These are phyloP conservation scores for Stephanocyclus meneghinianus DNA, from an alignment of 352 stramenopile genomes.

Conservation along the genomic window DNA sequence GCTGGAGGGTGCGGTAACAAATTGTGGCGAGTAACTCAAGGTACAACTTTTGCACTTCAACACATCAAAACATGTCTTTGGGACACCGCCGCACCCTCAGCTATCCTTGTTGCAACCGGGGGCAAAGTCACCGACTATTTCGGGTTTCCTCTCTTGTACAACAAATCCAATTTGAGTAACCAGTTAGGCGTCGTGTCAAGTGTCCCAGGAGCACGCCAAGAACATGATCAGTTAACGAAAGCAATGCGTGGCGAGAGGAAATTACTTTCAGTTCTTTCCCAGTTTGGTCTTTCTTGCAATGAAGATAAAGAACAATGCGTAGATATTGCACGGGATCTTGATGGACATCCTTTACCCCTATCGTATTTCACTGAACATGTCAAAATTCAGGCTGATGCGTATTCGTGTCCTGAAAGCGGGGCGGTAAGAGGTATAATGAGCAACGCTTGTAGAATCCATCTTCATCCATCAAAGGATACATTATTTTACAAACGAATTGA, in stretches of 20 bases:
- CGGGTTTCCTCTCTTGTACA: slow-evolving; percentile 57
- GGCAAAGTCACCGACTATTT: slow-evolving; percentile 69
- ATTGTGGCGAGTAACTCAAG: slow-evolving; percentile 36
- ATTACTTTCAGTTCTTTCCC: slow-evolving; percentile 38
- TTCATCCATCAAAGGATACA: slow-evolving; percentile 47
- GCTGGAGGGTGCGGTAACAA: slow-evolving; percentile 65
- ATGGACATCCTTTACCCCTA: slow-evolving; percentile 50
- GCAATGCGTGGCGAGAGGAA: slow-evolving; percentile 45
- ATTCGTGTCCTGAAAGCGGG: slow-evolving; percentile 55
- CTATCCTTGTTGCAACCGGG: slow-evolving; percentile 52
- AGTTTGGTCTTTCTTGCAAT: slow-evolving; percentile 14
- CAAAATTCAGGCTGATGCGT: slow-evolving; percentile 25
- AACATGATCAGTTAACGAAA: slow-evolving; percentile 49
- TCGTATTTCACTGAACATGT: slow-evolving; percentile 42
- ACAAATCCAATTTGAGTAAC: slow-evolving; percentile 45
- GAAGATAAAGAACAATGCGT: slow-evolving; percentile 42
- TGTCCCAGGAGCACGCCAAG: slow-evolving; percentile 18
- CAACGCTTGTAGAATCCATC: slow-evolving; percentile 55
- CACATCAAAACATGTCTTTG: slow-evolving; percentile 64
- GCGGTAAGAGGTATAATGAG: slow-evolving; percentile 71
- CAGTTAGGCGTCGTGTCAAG: slow-evolving; percentile 59
- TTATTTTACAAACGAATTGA: slow-evolving; percentile 78
- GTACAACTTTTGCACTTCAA: slow-evolving; percentile 46
- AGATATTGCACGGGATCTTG: slow-evolving; percentile 57
- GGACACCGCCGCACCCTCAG: slow-evolving; percentile 63